Conservation (phyloP, 1,139 yeast species). For the Suhomyces bokatorum region DNA sequence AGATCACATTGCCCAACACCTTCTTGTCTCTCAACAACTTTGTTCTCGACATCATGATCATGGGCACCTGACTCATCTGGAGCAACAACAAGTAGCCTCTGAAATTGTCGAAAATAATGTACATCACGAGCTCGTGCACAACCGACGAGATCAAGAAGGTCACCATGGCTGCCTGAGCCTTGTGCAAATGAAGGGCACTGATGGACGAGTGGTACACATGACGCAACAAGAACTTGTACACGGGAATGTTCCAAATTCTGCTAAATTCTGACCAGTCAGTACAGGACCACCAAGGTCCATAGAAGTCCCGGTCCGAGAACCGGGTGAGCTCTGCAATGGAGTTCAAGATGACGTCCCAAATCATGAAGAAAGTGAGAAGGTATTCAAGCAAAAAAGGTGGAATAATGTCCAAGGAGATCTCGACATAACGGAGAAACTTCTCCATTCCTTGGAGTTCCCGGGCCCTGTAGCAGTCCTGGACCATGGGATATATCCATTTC, state of each 20-base stretch:
- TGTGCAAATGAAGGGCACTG: constrained; percentile 68
- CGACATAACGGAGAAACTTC: constrained; percentile 54
- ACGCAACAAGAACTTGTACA: constrained; percentile 83
- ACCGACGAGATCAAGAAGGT: constrained; percentile 82
- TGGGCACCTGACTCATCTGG: constrained; percentile 83
- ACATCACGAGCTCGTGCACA: constrained; percentile 92
- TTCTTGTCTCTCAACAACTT: constrained; percentile 53
- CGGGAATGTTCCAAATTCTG: constrained; percentile 93
- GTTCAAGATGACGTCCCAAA: constrained; percentile 92
- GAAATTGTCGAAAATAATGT: constrained; percentile 72
- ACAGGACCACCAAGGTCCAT: constrained; percentile 98
- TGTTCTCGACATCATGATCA: constrained; percentile 55
- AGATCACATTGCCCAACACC: constrained; percentile 74
- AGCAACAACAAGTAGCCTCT: constrained; percentile 77
- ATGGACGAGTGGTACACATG: constrained; percentile 95
- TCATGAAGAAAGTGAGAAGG: constrained; percentile 76
- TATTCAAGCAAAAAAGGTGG: constrained; percentile 79
- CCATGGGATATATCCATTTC: constrained; percentile 73
- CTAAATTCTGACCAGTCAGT: constrained; percentile 93
- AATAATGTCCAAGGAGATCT: constrained; percentile 68
- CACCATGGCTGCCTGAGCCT: constrained; percentile 66
- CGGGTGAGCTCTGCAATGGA: constrained; percentile 83
- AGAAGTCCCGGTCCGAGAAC: constrained; percentile 89
- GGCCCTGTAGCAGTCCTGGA: constrained; percentile 55
- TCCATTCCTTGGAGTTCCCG: constrained; percentile 46